These are phyloP conservation scores for Ligustrum vulgare DNA, from an alignment of 257 asterid species.

Conservation along the genomic window DNA sequence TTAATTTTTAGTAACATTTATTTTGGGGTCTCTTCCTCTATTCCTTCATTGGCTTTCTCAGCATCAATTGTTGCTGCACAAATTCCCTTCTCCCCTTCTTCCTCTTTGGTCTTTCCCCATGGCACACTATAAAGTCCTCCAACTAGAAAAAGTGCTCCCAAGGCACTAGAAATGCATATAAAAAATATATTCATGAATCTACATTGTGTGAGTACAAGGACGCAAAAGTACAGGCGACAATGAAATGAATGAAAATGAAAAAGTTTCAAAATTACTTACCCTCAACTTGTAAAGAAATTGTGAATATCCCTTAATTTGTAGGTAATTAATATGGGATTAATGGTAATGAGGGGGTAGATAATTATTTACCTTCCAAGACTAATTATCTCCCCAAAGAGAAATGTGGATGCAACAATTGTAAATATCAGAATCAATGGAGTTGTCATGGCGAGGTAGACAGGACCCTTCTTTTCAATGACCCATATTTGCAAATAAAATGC, in stretches of 20 bases:
- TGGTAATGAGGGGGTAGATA: background rate
- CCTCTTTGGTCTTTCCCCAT: constrained; percentile 82
- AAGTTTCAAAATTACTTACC: too few species aligned
- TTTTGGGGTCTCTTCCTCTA: constrained; percentile 7
- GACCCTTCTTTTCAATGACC: constrained; percentile 88
- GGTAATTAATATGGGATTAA: too few species aligned
- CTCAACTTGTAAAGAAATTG: too few species aligned
- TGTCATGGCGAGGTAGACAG: constrained; percentile 70
- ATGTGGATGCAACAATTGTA: constrained; percentile 57
- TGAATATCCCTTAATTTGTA: too few species aligned
- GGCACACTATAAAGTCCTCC: constrained; percentile 74
- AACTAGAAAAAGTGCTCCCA: constrained; percentile 70
- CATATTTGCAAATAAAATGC: constrained; percentile 79
- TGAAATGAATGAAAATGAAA: too few species aligned
- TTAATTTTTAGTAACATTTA: too few species aligned
- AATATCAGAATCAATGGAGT: constrained; percentile 63
- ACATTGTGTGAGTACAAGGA: too few species aligned
- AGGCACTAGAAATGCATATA: constrained; percentile 37
- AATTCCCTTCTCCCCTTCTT: constrained; percentile 25
- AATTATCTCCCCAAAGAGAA: constrained; percentile 62
- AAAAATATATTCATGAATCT: background rate
- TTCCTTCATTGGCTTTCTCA: constrained; percentile 38
- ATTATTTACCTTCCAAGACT: constrained; percentile 65
- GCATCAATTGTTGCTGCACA: constrained; percentile 27
- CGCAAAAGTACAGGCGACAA: too few species aligned